These are phyloP conservation scores for Anisodus acutangulus DNA, from an alignment of 257 asterid species.

Conservation along the genomic window DNA sequence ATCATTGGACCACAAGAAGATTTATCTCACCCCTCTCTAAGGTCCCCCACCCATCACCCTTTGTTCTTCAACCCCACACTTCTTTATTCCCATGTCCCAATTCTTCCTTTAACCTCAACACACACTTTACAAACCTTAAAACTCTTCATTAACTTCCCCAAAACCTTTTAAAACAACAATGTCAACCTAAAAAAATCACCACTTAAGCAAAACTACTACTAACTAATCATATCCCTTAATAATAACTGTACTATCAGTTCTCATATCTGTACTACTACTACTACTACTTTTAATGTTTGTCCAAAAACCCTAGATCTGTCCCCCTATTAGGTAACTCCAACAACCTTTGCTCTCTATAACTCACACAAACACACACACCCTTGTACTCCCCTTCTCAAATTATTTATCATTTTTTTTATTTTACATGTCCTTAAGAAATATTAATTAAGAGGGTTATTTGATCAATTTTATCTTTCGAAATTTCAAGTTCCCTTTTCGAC, in stretches of 20 bases:
- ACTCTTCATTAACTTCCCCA: conserved; percentile 30
- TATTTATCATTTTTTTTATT: too few species aligned
- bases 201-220: not conserved
- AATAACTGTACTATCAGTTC: not conserved
- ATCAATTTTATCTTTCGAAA: too few species aligned
- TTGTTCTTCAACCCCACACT: conserved; percentile 35
- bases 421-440: too few species aligned
- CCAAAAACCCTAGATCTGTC: conserved; percentile 96
- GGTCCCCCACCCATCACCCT: conserved; percentile 22
- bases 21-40: not conserved
- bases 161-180: not conserved
- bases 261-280: conserved; percentile 22
- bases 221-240: not conserved
- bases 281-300: conserved; percentile 52
- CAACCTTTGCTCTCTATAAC: conserved; percentile 13
- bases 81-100: conserved; percentile 51
- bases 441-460: too few species aligned
- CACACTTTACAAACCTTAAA: not conserved
- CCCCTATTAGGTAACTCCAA: conserved; percentile 30
- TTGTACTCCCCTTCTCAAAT: too few species aligned
- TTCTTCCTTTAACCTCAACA: conserved; percentile 63
- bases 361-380: not conserved
- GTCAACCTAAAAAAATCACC: not conserved
- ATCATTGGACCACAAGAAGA: conserved; percentile 17
- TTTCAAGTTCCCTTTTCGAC: too few species aligned